phyloP scores from a whole-genome alignment of 2,329 filamentous ascomycete genomes.

The Cytospora piceae region DNA sequence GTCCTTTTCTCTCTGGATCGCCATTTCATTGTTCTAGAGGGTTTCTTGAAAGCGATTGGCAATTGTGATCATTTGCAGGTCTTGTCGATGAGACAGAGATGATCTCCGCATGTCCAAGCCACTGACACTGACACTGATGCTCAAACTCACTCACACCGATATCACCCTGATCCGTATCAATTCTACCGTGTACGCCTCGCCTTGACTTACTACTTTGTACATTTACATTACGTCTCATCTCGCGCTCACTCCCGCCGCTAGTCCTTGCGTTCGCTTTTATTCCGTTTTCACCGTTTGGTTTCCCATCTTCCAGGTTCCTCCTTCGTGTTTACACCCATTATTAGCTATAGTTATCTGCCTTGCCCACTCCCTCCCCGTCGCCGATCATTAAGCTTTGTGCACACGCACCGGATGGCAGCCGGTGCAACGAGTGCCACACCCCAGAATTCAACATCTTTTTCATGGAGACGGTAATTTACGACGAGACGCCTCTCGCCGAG shows the following conservation, averaged over 20 bases:
- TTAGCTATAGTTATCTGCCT: neutral
- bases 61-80: slow-evolving; percentile 23
- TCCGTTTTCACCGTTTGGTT: neutral
- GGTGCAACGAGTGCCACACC: slow-evolving; percentile 24
- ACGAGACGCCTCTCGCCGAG: slow-evolving; percentile 84
- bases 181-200: slow-evolving; percentile 3
- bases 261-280: neutral
- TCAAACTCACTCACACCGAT: slow-evolving; percentile 18
- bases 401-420: slow-evolving; percentile 23
- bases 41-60: slow-evolving; percentile 15
- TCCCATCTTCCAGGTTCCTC: neutral
- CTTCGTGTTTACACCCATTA: slow-evolving; percentile 1
- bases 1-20: slow-evolving; percentile 23
- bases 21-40: slow-evolving; percentile 1
- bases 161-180: slow-evolving; percentile 11
- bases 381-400: slow-evolving; percentile 23
- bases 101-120: slow-evolving; percentile 10
- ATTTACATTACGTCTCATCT: neutral
- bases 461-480: slow-evolving; percentile 88
- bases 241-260: neutral
- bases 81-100: slow-evolving; percentile 16
- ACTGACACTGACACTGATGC: slow-evolving; percentile 1
- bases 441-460: slow-evolving; percentile 21
- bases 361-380: slow-evolving; percentile 1
- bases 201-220: neutral